A percentile compares a stretch with the other conserved stretches of the same genome.
Conservation (phyloP, 805 yeast genomes). For the Citeromyces nyonsensis region DNA sequence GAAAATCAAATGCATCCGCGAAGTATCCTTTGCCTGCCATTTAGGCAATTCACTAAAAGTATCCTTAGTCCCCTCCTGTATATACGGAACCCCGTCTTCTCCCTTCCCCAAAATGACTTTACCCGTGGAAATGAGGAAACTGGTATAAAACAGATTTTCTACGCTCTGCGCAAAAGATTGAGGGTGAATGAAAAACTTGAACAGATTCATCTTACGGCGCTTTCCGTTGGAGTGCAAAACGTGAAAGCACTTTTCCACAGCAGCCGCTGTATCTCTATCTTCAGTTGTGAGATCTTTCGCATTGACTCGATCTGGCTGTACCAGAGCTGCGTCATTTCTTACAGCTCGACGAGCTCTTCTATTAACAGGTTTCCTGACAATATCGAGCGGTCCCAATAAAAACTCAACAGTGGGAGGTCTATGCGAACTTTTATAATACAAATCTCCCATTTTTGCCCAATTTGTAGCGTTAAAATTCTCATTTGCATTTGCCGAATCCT, state of each 20-base stretch:
- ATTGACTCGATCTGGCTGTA: slow-evolving; percentile 39
- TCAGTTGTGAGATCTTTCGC: slow-evolving; percentile 37
- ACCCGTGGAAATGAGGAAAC: slow-evolving; percentile 70
- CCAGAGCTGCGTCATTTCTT: slow-evolving; percentile 20
- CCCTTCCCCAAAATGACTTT: slow-evolving; percentile 38
- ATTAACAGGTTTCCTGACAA: slow-evolving; percentile 32
- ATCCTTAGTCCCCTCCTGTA: slow-evolving; percentile 11
- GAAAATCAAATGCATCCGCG: slow-evolving; percentile 24
- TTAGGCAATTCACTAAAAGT: slow-evolving; percentile 9
- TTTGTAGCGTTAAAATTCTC: slow-evolving; percentile 18
- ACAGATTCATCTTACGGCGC: slow-evolving; percentile 33
- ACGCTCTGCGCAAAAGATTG: slow-evolving; percentile 61
- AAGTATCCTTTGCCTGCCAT: slow-evolving; percentile 8
- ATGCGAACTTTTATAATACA: slow-evolving; percentile 27
- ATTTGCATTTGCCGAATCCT: slow-evolving; percentile 5
- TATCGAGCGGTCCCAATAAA: slow-evolving; percentile 54
- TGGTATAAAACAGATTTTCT: slow-evolving; percentile 72
- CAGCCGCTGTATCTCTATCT: slow-evolving; percentile 44
- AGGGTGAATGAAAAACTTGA: slow-evolving; percentile 61
- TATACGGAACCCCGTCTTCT: slow-evolving; percentile 19
- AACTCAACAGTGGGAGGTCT: slow-evolving; percentile 40
- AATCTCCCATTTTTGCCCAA: slow-evolving; percentile 45
- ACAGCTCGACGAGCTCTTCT: slow-evolving; percentile 24
- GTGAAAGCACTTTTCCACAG: slow-evolving; percentile 39
- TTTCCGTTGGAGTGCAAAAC: slow-evolving; percentile 17